A percentile compares a stretch with the other conserved stretches of the same genome.
phyloP scores from a whole-genome alignment of 2,329 filamentous ascomycete genomes.

The Venturia aucupariae region DNA sequence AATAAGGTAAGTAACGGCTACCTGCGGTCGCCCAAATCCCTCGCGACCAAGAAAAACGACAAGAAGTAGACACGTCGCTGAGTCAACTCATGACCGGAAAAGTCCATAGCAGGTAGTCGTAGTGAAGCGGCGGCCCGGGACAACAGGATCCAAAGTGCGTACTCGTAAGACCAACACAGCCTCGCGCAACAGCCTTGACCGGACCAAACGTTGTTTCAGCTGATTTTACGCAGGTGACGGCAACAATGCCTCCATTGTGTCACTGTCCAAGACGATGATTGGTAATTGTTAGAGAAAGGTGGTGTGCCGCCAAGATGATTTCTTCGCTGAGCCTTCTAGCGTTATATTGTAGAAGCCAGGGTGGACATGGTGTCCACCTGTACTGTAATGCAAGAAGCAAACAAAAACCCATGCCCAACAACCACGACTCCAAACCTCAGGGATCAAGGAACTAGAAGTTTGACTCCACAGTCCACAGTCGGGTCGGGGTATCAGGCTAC shows the following conservation, averaged over 20 bases:
- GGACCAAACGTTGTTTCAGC: background rate
- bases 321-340: background rate
- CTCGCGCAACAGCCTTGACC: slow-evolving; percentile 1
- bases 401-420: background rate
- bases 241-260: background rate
- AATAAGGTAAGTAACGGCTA: background rate
- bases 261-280: background rate
- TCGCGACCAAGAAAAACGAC: background rate
- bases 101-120: too few species aligned
- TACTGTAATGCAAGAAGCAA: background rate
- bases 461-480: too few species aligned
- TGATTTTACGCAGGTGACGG: background rate
- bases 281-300: background rate
- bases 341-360: background rate
- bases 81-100: background rate
- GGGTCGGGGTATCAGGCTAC: too few species aligned
- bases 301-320: background rate
- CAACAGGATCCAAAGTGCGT: background rate
- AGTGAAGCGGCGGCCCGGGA: background rate
- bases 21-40: background rate
- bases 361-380: too few species aligned
- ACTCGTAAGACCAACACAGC: background rate
- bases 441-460: background rate
- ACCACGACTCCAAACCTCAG: background rate
- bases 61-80: background rate